Evolutionary conservation across 139 green algal genomes (phyloP), one percentile per base, ranked within the genome.

Genomic region (Volvox reticuliferus): DNA sequence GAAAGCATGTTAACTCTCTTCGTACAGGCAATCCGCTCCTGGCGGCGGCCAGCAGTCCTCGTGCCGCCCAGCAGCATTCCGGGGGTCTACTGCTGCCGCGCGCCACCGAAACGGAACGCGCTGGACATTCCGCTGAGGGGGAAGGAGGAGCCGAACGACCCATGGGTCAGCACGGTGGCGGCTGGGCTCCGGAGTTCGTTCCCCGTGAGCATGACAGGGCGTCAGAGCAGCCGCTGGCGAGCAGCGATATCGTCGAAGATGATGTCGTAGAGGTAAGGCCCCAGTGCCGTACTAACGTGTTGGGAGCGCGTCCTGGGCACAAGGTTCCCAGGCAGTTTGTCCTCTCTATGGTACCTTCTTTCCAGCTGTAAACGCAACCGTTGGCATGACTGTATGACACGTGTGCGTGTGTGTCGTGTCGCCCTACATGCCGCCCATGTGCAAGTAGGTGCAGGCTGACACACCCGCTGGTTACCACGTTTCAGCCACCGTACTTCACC

Each of bases 401-500:
- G 9, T 55, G 44, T 55, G 44, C 44, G 44, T 55, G 44, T 55
- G 44, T 55, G 44, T 55, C 44, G 44, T 55, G 9, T 9, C 44
- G 44, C n/a, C 73, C 14, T 80, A 1, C 21, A 12, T 80, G 17
- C n/a, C 73, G 28, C 37, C 18, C 21, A 12, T 80, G 17, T 44
- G 73, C 22, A 28, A 26, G 32, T 55, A 90, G 86, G 86, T 90
- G 3, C 44, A 90, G 86, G 55, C 73, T 12, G 86, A 90, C 73
- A 90, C 86, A 1, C 50, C 86, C 26, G 86, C 35, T 0, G 86
- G 86, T 1, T 84, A 84, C 86, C 86, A 90, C 73, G 86, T 90
- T n/a, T 37, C 73, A 0, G 86, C 86, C 18, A 62, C 50, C 0
- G 86, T 90, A 65, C 86, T 83, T 50, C 86, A 90, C 86, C 86